These are phyloP conservation scores for Mycena leptocephala DNA, from an alignment of 768 basidiomycete genomes.

Conservation along the genomic window DNA sequence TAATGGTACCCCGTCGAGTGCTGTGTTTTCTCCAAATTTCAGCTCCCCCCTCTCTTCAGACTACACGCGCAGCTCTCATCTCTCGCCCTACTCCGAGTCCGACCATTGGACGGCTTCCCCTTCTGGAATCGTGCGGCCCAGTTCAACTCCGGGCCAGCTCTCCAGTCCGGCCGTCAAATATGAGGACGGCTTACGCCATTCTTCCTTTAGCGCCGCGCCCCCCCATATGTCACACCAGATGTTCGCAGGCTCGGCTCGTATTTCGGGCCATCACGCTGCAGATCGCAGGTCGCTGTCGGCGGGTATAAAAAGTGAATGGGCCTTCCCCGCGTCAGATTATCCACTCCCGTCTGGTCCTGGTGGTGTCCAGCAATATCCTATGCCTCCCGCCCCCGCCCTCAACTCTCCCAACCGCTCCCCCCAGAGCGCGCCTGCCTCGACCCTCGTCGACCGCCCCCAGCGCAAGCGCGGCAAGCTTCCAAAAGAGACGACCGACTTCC, in stretches of 20 bases:
- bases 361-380: slow-evolving; percentile 50
- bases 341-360: slow-evolving; percentile 59
- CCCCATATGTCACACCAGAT: slow-evolving; percentile 68
- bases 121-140: slow-evolving; percentile 77
- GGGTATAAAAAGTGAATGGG: slow-evolving; percentile 82
- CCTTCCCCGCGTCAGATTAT: slow-evolving; percentile 75
- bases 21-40: slow-evolving; percentile 65
- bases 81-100: slow-evolving; percentile 64
- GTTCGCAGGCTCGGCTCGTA: slow-evolving; percentile 79
- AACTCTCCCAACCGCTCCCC: slow-evolving; percentile 71
- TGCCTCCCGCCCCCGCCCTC: slow-evolving; percentile 63
- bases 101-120: slow-evolving; percentile 72
- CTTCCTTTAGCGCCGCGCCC: slow-evolving; percentile 71
- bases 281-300: slow-evolving; percentile 70
- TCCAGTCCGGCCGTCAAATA: slow-evolving; percentile 74
- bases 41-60: slow-evolving; percentile 65
- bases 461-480: slow-evolving; percentile 92
- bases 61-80: slow-evolving; percentile 60
- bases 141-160: slow-evolving; percentile 74
- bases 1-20: slow-evolving; percentile 65
- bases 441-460: slow-evolving; percentile 82
- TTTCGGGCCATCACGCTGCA: slow-evolving; percentile 71
- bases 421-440: slow-evolving; percentile 65
- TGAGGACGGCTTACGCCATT: slow-evolving; percentile 80
- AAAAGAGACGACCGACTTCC: slow-evolving; percentile 91